A percentile compares a stretch with the other conserved stretches of the same genome.
Evolutionary conservation across 2,329 filamentous ascomycete genomes (phyloP).

Genomic region (Sarocladium kiliense): DNA sequence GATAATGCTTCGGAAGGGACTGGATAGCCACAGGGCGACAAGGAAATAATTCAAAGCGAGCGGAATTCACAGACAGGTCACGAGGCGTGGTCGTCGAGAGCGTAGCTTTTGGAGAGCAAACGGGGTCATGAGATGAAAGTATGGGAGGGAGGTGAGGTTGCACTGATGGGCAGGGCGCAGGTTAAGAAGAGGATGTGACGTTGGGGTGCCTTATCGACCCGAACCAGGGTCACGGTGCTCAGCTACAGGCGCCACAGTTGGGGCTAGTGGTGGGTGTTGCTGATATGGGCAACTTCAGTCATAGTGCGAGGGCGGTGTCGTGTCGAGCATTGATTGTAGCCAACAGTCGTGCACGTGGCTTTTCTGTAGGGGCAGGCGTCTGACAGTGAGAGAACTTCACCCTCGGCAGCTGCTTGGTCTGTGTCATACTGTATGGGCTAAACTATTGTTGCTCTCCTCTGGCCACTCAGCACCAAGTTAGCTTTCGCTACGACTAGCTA

Average conservation of each 20-base stretch:
- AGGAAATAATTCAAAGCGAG: not conserved
- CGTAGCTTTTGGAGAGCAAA: too few relatives aligned
- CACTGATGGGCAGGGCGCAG: not conserved
- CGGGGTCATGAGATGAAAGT: too few relatives aligned
- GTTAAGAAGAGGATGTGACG: not conserved
- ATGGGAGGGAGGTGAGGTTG: not conserved
- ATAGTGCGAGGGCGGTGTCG: too few relatives aligned
- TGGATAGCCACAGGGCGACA: not conserved
- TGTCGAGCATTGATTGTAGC: not conserved
- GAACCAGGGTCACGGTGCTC: constrained; percentile 3
- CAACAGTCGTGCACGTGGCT: not conserved
- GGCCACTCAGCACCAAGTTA: too few relatives aligned
- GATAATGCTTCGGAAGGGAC: not conserved
- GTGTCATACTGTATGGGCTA: too few relatives aligned
- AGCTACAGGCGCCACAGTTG: not conserved
- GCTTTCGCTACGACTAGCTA: too few relatives aligned
- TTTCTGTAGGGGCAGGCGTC: too few relatives aligned
- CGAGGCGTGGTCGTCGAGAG: not conserved
- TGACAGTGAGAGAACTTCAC: not conserved
- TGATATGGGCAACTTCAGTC: too few relatives aligned
- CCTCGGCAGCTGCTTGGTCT: not conserved
- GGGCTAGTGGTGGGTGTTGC: not conserved
- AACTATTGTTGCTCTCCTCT: too few relatives aligned
- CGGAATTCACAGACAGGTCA: not conserved
- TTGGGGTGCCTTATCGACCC: not conserved